Percentiles rank a stretch among this genome's conserved stretches.
These are phyloP conservation scores for Thermothelomyces thermophilus DNA, from an alignment of 2,329 filamentous ascomycete genomes.

Conservation along the genomic window DNA sequence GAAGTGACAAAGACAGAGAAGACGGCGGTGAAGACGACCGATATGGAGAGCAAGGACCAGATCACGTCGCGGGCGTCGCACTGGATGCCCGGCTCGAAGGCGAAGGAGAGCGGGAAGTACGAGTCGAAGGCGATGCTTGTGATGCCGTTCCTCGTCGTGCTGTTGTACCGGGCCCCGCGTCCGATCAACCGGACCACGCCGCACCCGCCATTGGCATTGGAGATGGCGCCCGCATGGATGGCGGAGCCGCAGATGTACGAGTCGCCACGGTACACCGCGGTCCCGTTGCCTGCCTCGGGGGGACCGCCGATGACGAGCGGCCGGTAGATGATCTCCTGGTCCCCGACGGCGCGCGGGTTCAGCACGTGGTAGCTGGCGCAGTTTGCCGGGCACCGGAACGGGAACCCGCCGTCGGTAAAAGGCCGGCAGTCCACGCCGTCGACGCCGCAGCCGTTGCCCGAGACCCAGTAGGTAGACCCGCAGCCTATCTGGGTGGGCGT, in stretches of 20 bases:
- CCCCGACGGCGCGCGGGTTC: constrained; percentile 69
- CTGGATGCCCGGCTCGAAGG: constrained; percentile 60
- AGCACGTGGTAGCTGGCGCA: constrained; percentile 60
- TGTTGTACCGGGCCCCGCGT: constrained; percentile 52
- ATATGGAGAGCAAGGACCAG: constrained; percentile 79
- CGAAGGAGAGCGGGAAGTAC: constrained; percentile 82
- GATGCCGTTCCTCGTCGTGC: constrained; percentile 66
- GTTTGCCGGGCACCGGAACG: constrained; percentile 69
- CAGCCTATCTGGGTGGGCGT: constrained; percentile 60
- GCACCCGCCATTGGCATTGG: constrained; percentile 61
- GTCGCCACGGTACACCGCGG: constrained; percentile 72
- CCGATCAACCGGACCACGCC: constrained; percentile 64
- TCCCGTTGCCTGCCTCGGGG: constrained; percentile 33
- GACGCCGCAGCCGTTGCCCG: constrained; percentile 65
- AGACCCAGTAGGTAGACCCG: constrained; percentile 61
- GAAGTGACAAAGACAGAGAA: constrained; percentile 78
- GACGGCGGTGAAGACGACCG: constrained; percentile 68
- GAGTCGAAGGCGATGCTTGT: constrained; percentile 73
- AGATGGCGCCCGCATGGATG: constrained; percentile 71
- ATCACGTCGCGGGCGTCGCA: constrained; percentile 70
- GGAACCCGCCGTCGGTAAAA: constrained; percentile 61
- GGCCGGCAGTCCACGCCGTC: constrained; percentile 70
- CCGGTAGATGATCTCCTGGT: constrained; percentile 57
- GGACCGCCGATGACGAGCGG: constrained; percentile 65
- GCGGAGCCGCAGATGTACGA: constrained; percentile 73